Evolutionary conservation across 495 filamentous ascomycete species (phyloP).

Genomic region (Saxispiralis lemnorum): DNA sequence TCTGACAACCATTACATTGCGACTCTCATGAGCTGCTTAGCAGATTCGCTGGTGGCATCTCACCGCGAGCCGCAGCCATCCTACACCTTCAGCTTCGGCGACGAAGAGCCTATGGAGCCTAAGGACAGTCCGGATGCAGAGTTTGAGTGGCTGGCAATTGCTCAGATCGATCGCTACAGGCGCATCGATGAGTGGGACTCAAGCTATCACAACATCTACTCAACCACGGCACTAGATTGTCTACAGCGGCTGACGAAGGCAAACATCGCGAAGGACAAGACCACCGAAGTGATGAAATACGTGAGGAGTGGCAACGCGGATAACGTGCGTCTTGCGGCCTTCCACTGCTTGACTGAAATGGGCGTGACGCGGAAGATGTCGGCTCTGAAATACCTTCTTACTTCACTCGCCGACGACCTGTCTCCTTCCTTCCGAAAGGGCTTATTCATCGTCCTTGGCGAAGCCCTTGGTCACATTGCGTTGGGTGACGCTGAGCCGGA

Average conservation of each 20-base stretch:
- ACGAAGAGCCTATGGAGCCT: constrained; percentile 20
- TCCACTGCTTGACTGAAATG: constrained; percentile 61
- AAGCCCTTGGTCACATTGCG: constrained; percentile 61
- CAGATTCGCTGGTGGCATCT: constrained; percentile 46
- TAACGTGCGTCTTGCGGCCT: constrained; percentile 63
- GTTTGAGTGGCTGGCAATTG: constrained; percentile 52
- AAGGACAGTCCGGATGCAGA: constrained; percentile 24
- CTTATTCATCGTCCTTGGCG: constrained; percentile 48
- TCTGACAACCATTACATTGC: constrained; percentile 81
- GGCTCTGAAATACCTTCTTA: constrained; percentile 53
- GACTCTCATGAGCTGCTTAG: constrained; percentile 59
- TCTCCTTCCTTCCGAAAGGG: constrained; percentile 63
- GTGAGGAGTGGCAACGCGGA: constrained; percentile 61
- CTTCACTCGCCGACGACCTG: constrained; percentile 52
- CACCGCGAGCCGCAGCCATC: constrained; percentile 10
- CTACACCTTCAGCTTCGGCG: constrained; percentile 32
- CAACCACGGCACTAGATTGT: constrained; percentile 64
- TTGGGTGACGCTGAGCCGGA: constrained; percentile 40
- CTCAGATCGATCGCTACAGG: constrained; percentile 76
- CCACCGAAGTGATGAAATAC: constrained; percentile 62
- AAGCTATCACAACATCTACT: constrained; percentile 82
- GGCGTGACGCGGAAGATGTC: constrained; percentile 46
- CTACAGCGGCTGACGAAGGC: constrained; percentile 56
- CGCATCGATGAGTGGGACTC: constrained; percentile 87
- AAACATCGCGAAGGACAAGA: constrained; percentile 40